Percentiles rank a stretch among this genome's conserved stretches.
These are phyloP conservation scores for Apiotrichum domesticum DNA, from an alignment of 1,284 basidiomycete genomes.

Conservation along the genomic window DNA sequence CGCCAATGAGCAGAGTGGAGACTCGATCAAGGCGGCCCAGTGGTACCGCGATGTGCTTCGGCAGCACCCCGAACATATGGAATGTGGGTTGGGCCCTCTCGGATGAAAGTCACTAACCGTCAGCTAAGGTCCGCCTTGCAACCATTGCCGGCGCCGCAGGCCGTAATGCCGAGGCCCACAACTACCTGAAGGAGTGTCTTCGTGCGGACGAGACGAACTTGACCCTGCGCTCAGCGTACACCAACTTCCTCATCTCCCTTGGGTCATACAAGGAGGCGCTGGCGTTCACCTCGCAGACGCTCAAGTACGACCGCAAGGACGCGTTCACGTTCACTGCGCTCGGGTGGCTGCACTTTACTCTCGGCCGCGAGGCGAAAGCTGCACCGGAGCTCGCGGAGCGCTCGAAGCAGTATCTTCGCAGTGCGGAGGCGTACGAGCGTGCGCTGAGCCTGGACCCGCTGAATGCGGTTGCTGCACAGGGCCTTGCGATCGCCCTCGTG, in stretches of 20 bases:
- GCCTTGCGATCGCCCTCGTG: conserved; percentile 81
- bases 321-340: conserved; percentile 84
- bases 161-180: conserved; percentile 71
- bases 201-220: conserved; percentile 41
- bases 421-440: conserved; percentile 85
- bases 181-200: conserved; percentile 74
- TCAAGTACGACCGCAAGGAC: conserved; percentile 75
- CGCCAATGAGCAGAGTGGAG: conserved; percentile 75
- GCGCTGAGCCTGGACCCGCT: conserved; percentile 71
- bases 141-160: conserved; percentile 65
- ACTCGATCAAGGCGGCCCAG: conserved; percentile 64
- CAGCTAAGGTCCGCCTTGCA: conserved; percentile 84
- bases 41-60: conserved; percentile 77
- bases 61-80: conserved; percentile 86
- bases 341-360: conserved; percentile 74
- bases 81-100: conserved; percentile 57
- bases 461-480: conserved; percentile 86
- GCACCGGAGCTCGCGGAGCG: conserved; percentile 61
- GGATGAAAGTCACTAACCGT: neutral
- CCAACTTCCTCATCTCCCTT: conserved; percentile 66
- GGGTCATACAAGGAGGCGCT: conserved; percentile 60
- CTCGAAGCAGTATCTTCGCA: conserved; percentile 66
- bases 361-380: conserved; percentile 59
- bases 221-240: conserved; percentile 64
- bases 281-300: conserved; percentile 77